Evolutionary conservation across 1,284 basidiomycete genomes (phyloP), one percentile per base, ranked within the genome.

Genomic region (Tilletiopsis washingtonensis): DNA sequence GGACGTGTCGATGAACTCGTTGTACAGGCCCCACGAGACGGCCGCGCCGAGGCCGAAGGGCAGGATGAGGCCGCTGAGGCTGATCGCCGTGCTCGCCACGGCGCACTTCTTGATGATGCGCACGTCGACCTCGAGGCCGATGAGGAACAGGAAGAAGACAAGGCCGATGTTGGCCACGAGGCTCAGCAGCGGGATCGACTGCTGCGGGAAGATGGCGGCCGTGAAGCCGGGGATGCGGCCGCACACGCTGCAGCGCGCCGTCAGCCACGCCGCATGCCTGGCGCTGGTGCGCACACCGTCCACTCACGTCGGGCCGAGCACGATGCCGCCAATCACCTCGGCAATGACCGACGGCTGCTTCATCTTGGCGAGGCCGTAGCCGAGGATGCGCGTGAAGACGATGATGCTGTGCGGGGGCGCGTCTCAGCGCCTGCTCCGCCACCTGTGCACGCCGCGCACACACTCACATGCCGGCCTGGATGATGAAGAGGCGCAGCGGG

Each of bases 71-170:
- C 89, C 84, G 1, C 77, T 76, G 2, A 77, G 54, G 0, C 81
- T 81, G 67, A 85, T 82, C 25, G 74, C 59, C 9, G 60, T 55
- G 6, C 64, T 59, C 19, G 68, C 53, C 34, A 66, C 64, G 40
- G 53, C 57, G 53, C 57, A 59, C 26, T 60, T 56, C 64, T 81
- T 84, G 75, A 94, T 83, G 56, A 93, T 78, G 4, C 77, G 76
- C 0, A 82, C 77, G 62, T 96, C 91, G 53, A 93, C 88, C 76
- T 96, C 87, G 42, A 96, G 79, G 12, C 93, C 93, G 40, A 97
- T 85, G 47, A 96, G 81, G 68, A 89, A 87, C 14, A 94, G 81
- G 19, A 73, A 74, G 44, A 75, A 67, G 21, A 72, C 61, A 0
- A 75, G 62, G 40, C 93, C 91, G 56, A 97, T 86, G 61, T 86